Conservation (phyloP, 2,329 filamentous ascomycete species). For the Hypoxylon sp. region DNA sequence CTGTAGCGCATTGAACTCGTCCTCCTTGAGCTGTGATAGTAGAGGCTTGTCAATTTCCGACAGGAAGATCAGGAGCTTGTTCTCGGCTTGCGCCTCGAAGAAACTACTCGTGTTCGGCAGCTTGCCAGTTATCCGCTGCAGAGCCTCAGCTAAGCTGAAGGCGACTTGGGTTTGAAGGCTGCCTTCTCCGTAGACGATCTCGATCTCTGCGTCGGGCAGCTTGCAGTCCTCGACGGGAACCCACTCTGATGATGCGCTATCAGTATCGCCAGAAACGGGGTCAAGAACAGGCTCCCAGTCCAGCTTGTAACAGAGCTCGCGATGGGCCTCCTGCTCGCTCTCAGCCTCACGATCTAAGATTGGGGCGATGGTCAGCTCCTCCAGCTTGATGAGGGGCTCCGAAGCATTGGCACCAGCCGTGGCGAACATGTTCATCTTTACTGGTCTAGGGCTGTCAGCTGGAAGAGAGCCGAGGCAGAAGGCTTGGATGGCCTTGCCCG, state of each 20-base stretch:
- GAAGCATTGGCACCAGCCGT: slow-evolving; percentile 39
- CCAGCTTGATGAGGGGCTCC: slow-evolving; percentile 48
- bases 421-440: slow-evolving; percentile 50
- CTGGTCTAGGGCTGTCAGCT: slow-evolving; percentile 44
- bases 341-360: slow-evolving; percentile 49
- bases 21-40: slow-evolving; percentile 50
- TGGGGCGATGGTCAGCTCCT: slow-evolving; percentile 51
- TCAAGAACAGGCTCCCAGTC: slow-evolving; percentile 55
- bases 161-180: slow-evolving; percentile 46
- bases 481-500: slow-evolving; percentile 46
- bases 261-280: slow-evolving; percentile 33
- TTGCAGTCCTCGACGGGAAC: slow-evolving; percentile 20
- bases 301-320: slow-evolving; percentile 56
- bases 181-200: slow-evolving; percentile 50
- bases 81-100: slow-evolving; percentile 41
- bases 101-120: slow-evolving; percentile 45
- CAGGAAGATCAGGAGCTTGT: slow-evolving; percentile 53
- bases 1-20: slow-evolving; percentile 49
- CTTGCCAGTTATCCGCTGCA: slow-evolving; percentile 47
- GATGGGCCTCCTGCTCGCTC: slow-evolving; percentile 43
- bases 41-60: slow-evolving; percentile 55
- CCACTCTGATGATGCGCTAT: slow-evolving; percentile 23
- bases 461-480: slow-evolving; percentile 48
- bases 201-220: slow-evolving; percentile 45
- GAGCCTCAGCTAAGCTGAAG: slow-evolving; percentile 44